Conservation (phyloP, 2,329 filamentous ascomycete species). For the Capronia americana region DNA sequence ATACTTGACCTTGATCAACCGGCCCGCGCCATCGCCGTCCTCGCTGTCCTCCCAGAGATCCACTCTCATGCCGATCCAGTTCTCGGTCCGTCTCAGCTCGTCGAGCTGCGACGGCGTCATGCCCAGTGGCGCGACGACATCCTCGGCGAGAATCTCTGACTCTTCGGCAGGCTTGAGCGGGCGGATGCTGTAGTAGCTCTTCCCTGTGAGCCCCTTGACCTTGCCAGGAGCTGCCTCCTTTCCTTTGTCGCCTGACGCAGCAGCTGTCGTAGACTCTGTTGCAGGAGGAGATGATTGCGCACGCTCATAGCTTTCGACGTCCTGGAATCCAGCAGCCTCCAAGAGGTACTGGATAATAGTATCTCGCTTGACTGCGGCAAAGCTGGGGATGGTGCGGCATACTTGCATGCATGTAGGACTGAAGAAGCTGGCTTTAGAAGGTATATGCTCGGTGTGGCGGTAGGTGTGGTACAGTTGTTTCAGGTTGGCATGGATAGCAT, state of each 20-base stretch:
- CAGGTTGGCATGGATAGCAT: not conserved
- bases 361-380: not conserved
- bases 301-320: slow-evolving; percentile 3
- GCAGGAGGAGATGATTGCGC: not conserved
- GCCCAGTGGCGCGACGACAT: slow-evolving; percentile 2
- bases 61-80: slow-evolving; percentile 5
- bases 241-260: not conserved
- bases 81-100: not conserved
- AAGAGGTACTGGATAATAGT: not conserved
- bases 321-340: not conserved
- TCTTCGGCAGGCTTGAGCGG: not conserved
- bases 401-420: slow-evolving; percentile 3
- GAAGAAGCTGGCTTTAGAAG: slow-evolving; percentile 4
- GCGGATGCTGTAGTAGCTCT: slow-evolving; percentile 7
- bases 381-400: slow-evolving; percentile 1
- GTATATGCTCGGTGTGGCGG: not conserved
- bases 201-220: not conserved
- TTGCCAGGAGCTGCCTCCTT: not conserved
- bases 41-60: slow-evolving; percentile 6
- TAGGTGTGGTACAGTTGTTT: slow-evolving; percentile 5
- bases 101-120: not conserved
- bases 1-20: slow-evolving; percentile 6
- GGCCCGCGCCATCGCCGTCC: not conserved
- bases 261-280: not conserved
- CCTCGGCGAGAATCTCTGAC: not conserved